Base-by-base conservation (phyloP, 805 yeast genomes). In the Sugiyamaella americana region DNA sequence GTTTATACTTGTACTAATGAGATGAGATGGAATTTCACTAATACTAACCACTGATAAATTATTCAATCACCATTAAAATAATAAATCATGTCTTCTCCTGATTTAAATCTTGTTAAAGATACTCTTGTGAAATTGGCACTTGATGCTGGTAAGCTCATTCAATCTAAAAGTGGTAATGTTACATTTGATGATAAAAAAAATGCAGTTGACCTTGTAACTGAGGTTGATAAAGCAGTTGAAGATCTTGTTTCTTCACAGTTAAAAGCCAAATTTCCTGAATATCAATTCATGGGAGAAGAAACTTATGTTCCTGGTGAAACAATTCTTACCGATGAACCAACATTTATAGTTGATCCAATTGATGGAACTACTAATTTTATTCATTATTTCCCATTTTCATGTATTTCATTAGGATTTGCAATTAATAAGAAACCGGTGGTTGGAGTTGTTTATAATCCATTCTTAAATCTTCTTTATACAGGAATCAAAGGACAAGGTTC, bases 381-480 rank as follows among this genome's bases (percentile, higher is more conserved):
- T 43, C 85, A 80, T 58, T 71, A 69, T 40, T 80, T 76, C 63
- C 85, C 84, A 1, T 75, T 69, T 58, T 72, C 79, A 38, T 79
- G 84, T 61, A 77, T 78, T 41, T 80, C 84, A 0, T 57, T 80
- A 34, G 84, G 84, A 0, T 69, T 80, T 45, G 70, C 82, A 1
- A 60, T 74, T 16, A 58, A 67, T 49, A 68, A 69, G 36, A 60
- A 60, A 45, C 75, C 84, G 1, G 74, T 68, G 0, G 79, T 79
- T n/a, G 85, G 85, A 22, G 85, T 79, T 10, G 74, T 80, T n/a
- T 79, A 70, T 59, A 80, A 79, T 58, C 85, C 85, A 5, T 77
- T 75, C 52, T 56, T 75, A 56, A 65, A 77, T 52, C 69, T 70
- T 46, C 54, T 79, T 51, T 80, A 71, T 66, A 70, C 72, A 39